Conservation (phyloP, 768 basidiomycete species). For the Sarcodon sp. region DNA sequence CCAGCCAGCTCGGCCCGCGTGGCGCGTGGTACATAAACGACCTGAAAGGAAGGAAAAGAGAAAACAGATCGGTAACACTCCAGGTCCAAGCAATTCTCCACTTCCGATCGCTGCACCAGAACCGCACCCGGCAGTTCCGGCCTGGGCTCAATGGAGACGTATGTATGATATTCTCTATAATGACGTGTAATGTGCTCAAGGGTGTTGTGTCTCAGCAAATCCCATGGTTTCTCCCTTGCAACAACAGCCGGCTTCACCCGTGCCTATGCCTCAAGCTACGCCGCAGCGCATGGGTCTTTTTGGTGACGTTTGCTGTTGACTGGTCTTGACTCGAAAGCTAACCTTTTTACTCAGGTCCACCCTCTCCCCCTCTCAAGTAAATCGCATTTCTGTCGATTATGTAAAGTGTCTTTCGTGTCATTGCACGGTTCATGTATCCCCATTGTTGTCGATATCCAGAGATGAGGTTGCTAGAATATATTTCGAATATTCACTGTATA, state of each 20-base stretch:
- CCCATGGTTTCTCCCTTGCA: constrained; percentile 43
- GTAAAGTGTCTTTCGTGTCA: background rate
- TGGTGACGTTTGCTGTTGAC: constrained; percentile 26
- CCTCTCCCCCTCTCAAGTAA: constrained; percentile 16
- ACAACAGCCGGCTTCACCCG: constrained; percentile 18
- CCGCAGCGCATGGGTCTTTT: constrained; percentile 56
- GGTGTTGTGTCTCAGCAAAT: constrained; percentile 33
- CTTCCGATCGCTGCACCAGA: constrained; percentile 25
- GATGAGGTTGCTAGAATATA: no score
- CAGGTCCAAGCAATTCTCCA: constrained; percentile 22
- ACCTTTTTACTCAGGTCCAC: constrained; percentile 11
- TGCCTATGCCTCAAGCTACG: constrained; percentile 21
- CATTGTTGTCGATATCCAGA: no score
- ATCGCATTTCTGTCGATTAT: background rate
- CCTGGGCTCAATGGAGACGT: constrained; percentile 86
- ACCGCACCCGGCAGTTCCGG: constrained; percentile 44
- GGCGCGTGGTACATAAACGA: constrained; percentile 62
- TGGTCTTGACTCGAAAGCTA: background rate
- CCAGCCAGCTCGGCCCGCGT: constrained; percentile 49
- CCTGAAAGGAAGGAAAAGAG: constrained; percentile 39
- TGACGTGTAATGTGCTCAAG: background rate
- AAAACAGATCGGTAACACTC: constrained; percentile 13
- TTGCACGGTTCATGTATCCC: no score
- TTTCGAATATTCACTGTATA: no score
- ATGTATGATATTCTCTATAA: constrained; percentile 12